Percentiles rank a stretch among this genome's conserved stretches.
Evolutionary conservation across 2,329 filamentous ascomycete species (phyloP).

Genomic region (Sporothrix euskadiensis): DNA sequence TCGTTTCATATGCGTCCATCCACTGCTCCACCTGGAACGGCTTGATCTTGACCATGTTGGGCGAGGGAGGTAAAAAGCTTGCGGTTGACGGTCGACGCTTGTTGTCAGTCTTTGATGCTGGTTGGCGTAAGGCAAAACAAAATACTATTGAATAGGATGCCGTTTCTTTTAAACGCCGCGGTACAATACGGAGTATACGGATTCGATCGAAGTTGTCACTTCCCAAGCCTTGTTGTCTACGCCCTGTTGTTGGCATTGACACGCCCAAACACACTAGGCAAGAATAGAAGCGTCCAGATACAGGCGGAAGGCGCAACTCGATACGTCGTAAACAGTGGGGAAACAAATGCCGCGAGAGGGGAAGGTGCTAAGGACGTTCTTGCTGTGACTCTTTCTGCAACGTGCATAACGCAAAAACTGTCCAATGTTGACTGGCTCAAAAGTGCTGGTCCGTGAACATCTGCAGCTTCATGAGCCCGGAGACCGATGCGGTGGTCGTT

Average conservation of each 20-base stretch:
- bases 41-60: constrained; percentile 50
- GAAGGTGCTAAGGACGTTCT: not conserved
- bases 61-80: not conserved
- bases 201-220: not conserved
- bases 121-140: not conserved
- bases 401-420: not conserved
- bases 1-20: constrained; percentile 63
- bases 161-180: not conserved
- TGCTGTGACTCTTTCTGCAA: not conserved
- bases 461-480: not conserved
- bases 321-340: constrained; percentile 9
- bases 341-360: not conserved
- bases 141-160: not conserved
- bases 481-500: not conserved
- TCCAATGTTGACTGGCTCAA: not conserved
- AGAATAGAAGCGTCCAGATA: constrained; percentile 4
- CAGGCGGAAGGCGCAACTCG: not conserved
- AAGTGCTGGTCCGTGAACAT: not conserved
- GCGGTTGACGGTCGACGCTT: not conserved
- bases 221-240: not conserved
- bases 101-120: not conserved
- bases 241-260: constrained; percentile 13
- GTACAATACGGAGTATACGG: not conserved
- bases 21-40: constrained; percentile 72
- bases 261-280: not conserved